These are phyloP conservation scores for Pestalotiopsis fici DNA, from an alignment of 2,329 filamentous ascomycete species.

Conservation along the genomic window DNA sequence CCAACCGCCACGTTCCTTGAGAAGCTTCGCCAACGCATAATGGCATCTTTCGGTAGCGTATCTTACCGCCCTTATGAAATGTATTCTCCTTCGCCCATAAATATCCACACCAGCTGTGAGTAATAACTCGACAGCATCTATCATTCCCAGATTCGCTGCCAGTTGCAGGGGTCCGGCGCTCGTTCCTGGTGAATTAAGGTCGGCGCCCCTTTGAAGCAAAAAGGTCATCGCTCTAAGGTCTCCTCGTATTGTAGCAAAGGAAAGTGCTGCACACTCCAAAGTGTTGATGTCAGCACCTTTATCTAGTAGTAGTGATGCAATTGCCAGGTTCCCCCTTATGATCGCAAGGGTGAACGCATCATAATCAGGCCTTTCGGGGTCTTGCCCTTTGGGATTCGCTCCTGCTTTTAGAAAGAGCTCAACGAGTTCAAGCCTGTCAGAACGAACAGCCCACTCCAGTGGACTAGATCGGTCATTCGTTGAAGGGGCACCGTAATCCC, in stretches of 20 bases:
- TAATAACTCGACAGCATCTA: background rate
- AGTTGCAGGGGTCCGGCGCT: background rate
- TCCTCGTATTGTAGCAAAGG: background rate
- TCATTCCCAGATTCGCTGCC: background rate
- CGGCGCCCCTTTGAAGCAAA: background rate
- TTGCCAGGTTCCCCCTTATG: background rate
- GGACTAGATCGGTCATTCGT: too few relatives aligned
- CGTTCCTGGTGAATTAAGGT: background rate
- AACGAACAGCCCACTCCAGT: background rate
- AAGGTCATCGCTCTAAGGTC: background rate
- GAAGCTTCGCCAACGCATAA: background rate
- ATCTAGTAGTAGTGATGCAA: background rate
- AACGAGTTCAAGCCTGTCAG: background rate
- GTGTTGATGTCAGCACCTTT: background rate
- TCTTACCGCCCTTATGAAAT: background rate
- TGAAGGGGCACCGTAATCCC: background rate
- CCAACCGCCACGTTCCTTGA: background rate
- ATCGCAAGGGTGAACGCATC: background rate
- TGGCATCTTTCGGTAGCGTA: background rate
- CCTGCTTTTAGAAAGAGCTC: background rate
- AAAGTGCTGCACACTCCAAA: background rate
- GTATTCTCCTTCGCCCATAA: background rate
- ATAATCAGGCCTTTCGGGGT: too few relatives aligned
- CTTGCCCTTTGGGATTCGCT: background rate
- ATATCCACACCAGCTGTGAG: background rate